phyloP scores from a whole-genome alignment of 352 stramenopile species.

The Pythium oligandrum region DNA sequence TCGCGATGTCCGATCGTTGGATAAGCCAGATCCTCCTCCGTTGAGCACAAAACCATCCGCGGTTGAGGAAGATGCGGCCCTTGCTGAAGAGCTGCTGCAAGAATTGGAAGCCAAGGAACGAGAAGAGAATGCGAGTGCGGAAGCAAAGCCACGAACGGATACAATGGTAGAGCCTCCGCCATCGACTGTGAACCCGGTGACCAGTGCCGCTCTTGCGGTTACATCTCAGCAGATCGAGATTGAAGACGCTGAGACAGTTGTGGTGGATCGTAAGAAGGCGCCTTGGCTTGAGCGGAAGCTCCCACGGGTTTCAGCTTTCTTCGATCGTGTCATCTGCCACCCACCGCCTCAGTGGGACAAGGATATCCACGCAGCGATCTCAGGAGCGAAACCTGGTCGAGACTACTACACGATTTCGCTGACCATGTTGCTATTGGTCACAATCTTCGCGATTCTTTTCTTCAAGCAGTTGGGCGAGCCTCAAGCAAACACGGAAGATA shows the following conservation, averaged over 20 bases:
- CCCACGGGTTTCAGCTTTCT: slow-evolving; percentile 49
- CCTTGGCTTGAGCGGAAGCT: slow-evolving; percentile 52
- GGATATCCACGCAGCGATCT: slow-evolving; percentile 79
- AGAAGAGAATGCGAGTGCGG: slow-evolving; percentile 2
- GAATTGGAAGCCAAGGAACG: slow-evolving; percentile 21
- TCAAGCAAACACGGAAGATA: slow-evolving; percentile 26
- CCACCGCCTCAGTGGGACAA: slow-evolving; percentile 80
- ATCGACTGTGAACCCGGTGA: slow-evolving; percentile 19
- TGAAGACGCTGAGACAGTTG: slow-evolving; percentile 27
- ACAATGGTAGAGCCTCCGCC: slow-evolving; percentile 3
- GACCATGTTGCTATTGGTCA: slow-evolving; percentile 50
- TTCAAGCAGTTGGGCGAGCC: slow-evolving; percentile 71
- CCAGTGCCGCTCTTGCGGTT: no score
- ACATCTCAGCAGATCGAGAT: slow-evolving; percentile 62
- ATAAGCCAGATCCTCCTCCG: no score
- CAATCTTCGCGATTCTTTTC: slow-evolving; percentile 71
- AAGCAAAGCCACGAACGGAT: neutral
- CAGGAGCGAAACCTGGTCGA: slow-evolving; percentile 67
- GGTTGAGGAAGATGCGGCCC: neutral
- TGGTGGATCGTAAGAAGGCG: slow-evolving; percentile 31
- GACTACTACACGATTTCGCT: slow-evolving; percentile 76
- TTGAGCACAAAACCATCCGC: no score
- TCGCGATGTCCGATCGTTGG: no score
- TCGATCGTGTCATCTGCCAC: slow-evolving; percentile 52
- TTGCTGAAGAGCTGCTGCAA: slow-evolving; percentile 17